Conservation (phyloP, 164 flowering plant genomes). For the Euptelea pleiosperma region DNA sequence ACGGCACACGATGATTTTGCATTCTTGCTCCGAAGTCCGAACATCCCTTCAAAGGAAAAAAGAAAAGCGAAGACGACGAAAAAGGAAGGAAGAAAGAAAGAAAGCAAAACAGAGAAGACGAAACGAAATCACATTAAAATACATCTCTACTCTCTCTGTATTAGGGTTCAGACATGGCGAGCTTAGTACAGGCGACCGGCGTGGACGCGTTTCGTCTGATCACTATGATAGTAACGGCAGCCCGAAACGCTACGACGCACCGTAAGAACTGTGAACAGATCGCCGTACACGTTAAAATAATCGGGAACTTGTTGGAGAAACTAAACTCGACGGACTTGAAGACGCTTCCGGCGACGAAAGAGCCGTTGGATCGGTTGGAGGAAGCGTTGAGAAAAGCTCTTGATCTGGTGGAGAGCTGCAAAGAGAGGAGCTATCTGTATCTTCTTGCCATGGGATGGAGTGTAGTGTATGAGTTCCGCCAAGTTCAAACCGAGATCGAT, state of each 20-base stretch:
- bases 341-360: slow-evolving; percentile 29
- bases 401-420: slow-evolving; percentile 33
- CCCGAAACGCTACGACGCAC: slow-evolving; percentile 33
- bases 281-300: slow-evolving; percentile 33
- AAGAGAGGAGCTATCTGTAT: slow-evolving; percentile 40
- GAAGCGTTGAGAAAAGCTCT: slow-evolving; percentile 31
- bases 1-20: no score
- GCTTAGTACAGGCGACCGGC: slow-evolving; percentile 21
- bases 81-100: neutral
- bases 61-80: neutral
- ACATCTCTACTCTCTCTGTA: no score
- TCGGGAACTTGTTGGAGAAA: slow-evolving; percentile 41
- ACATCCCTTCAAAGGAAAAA: no score
- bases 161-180: slow-evolving; percentile 11
- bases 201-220: slow-evolving; percentile 25
- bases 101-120: neutral
- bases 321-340: slow-evolving; percentile 32
- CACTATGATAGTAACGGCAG: slow-evolving; percentile 23
- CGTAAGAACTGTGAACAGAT: slow-evolving; percentile 39
- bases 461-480: slow-evolving; percentile 40
- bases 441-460: slow-evolving; percentile 53
- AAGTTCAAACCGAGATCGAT: slow-evolving; percentile 43
- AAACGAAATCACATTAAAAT: no score
- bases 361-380: slow-evolving; percentile 36
- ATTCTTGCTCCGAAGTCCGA: no score